These are phyloP conservation scores for Boletus subcaerulescens DNA, from an alignment of 768 basidiomycete genomes.

Conservation along the genomic window DNA sequence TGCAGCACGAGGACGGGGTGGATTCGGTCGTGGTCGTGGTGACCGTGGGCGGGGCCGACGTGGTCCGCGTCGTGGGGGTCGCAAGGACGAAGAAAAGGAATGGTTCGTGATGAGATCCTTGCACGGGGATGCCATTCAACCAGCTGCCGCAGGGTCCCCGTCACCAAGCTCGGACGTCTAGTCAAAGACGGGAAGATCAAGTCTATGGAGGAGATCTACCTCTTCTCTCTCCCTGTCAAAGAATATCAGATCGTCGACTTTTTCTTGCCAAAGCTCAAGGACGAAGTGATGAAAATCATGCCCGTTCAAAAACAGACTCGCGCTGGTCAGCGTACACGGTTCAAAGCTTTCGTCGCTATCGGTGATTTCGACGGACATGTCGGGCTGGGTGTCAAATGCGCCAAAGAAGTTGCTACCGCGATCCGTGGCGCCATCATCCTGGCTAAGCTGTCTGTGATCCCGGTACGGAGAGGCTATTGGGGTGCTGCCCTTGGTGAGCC, in stretches of 20 bases:
- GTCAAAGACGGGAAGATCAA: conserved; percentile 99
- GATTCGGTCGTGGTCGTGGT: conserved; percentile 83
- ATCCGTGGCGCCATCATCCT: conserved; percentile 99
- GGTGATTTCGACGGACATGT: conserved; percentile 99
- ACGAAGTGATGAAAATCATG: conserved; percentile 99
- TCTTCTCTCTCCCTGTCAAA: conserved; percentile 99
- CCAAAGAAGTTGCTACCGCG: conserved; percentile 99
- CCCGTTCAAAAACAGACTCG: conserved; percentile 99
- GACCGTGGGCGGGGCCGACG: conserved; percentile 62
- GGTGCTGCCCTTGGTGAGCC: conserved; percentile 98
- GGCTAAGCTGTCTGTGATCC: conserved; percentile 96
- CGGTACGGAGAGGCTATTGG: conserved; percentile 99
- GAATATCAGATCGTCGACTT: conserved; percentile 99
- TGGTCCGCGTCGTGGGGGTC: conserved; percentile 90
- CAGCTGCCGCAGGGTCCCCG: conserved; percentile 69
- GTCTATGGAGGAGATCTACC: conserved; percentile 99
- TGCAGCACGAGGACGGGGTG: conserved; percentile 90
- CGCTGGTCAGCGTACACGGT: conserved; percentile 98
- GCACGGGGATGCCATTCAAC: conserved; percentile 4
- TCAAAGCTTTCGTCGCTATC: conserved; percentile 99
- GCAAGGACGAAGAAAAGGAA: conserved; percentile 99
- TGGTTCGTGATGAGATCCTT: conserved; percentile 58
- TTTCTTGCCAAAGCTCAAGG: conserved; percentile 99
- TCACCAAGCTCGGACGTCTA: conserved; percentile 98
- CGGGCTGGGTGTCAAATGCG: conserved; percentile 99